phyloP scores from a whole-genome alignment of 139 green algal genomes.

The Gonium pectorale region DNA sequence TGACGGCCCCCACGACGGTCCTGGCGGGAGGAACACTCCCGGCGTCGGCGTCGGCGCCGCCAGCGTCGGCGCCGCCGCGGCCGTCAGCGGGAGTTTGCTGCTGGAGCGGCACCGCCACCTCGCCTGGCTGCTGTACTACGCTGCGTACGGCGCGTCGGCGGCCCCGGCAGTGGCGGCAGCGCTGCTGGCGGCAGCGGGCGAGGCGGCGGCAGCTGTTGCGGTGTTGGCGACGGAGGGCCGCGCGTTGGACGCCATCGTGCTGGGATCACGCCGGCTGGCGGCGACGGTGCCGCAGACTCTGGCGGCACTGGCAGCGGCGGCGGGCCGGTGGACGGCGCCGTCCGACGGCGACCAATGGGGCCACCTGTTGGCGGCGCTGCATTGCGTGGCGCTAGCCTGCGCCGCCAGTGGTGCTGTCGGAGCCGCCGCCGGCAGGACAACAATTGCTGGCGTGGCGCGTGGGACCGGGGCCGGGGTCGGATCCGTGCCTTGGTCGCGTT shows the following conservation, averaged over 20 bases:
- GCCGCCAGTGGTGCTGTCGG: too few relatives aligned
- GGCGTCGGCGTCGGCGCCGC: too few relatives aligned
- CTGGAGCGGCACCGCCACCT: not conserved
- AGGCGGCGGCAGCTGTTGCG: not conserved
- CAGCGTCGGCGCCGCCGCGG: not conserved
- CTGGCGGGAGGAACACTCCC: too few relatives aligned
- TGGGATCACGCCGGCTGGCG: not conserved
- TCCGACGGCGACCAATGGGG: not conserved
- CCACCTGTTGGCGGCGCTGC: constrained; percentile 1
- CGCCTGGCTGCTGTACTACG: constrained; percentile 31
- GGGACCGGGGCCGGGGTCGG: too few relatives aligned
- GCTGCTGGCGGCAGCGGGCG: not conserved
- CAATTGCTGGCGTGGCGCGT: not conserved
- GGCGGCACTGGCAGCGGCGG: not conserved
- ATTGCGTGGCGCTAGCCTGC: not conserved
- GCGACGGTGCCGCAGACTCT: not conserved
- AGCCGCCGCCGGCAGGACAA: not conserved
- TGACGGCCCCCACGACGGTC: not conserved
- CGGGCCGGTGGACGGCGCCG: not conserved
- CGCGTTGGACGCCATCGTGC: not conserved
- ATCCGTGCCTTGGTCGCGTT: not conserved
- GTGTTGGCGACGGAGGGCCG: not conserved
- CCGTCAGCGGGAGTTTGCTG: not conserved
- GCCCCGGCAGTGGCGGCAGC: not conserved
- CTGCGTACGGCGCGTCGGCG: not conserved